Conservation (phyloP, 768 basidiomycete species). For the Naganishia randhawae region DNA sequence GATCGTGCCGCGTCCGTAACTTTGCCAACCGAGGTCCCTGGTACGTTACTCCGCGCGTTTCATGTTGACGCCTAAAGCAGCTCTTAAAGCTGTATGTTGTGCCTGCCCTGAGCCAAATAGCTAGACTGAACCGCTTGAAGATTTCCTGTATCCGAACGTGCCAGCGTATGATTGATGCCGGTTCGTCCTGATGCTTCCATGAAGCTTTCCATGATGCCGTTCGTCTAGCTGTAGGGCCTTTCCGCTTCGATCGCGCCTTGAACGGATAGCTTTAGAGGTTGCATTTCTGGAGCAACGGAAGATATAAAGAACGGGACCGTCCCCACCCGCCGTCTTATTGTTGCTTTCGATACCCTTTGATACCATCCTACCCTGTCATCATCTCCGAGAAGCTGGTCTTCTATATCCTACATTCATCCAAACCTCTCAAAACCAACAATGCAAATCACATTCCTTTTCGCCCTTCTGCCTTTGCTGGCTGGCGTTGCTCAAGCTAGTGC, state of each 20-base stretch:
- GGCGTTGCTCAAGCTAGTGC: slow-evolving; percentile 4
- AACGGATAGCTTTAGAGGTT: neutral
- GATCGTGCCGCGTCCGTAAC: neutral
- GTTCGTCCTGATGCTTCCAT: neutral
- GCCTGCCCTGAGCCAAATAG: neutral
- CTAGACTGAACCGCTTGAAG: neutral
- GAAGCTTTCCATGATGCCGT: neutral
- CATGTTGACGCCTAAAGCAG: too few relatives aligned
- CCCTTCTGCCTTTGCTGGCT: slow-evolving; percentile 17
- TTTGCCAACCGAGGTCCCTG: too few relatives aligned
- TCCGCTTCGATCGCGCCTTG: neutral
- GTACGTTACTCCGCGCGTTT: neutral
- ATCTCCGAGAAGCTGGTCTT: slow-evolving; percentile 13
- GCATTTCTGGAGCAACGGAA: neutral
- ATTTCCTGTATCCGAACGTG: neutral
- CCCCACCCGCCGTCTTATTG: neutral
- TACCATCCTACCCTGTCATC: neutral
- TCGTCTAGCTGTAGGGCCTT: neutral
- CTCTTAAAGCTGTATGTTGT: neutral
- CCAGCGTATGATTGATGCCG: neutral
- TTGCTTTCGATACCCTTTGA: neutral
- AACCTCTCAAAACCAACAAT: neutral
- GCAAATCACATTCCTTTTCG: slow-evolving; percentile 22
- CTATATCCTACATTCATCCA: neutral
- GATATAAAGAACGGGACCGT: neutral